Base-by-base conservation (phyloP, 768 basidiomycete species). In the Boletus rufocinnamomeus region DNA sequence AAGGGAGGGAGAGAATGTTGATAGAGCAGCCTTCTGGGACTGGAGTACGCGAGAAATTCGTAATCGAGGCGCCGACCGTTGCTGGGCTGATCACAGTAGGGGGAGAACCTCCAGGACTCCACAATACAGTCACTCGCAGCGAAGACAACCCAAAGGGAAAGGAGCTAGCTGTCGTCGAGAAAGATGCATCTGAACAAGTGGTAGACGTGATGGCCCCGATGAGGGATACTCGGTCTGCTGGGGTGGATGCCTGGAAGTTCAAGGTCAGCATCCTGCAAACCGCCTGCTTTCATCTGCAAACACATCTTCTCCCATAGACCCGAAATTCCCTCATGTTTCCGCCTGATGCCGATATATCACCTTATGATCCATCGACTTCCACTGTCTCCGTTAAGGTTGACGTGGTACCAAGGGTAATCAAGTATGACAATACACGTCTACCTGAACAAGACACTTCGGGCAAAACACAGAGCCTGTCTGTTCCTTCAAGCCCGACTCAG, bases 261-360 rank as follows among this genome's bases (percentile, higher is more conserved):
- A 92, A 87, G 81, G 88, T 87, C 64, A 38, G 74, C 65, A 30
- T 28, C 23, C 32, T 56, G 35, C 43, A 41, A 37, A 3, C 40
- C 38, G 11, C 30, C 55, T 51, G n/a, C 41, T 52, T 53, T 27
- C 47, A 52, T 43, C 46, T 30, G 25, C 50, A 44, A n/a, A 48
- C 27, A 52, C 30, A 43, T 54, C 9, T 50, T 21, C 44, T 30
- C 25, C 28, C 46, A 4, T 65, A 97, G 95, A 82, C 93, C 28
- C 87, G 97, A 57, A 99, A 99, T 75, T 87, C 91, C 4, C 79
- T 99, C 53, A 97, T 97, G 93, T 99, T 98, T 68, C 70, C 89
- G 0, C 95, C 97, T 2, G 97, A 97, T 66, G 93, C 92, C 28
- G 90, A 99, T 69, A 79, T 84, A 46, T 84, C 89, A 23, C 91